A percentile compares a stretch with the other conserved stretches of the same genome.
phyloP scores from a whole-genome alignment of 2,329 filamentous ascomycete genomes.

The Pseudogymnoascus sp. region DNA sequence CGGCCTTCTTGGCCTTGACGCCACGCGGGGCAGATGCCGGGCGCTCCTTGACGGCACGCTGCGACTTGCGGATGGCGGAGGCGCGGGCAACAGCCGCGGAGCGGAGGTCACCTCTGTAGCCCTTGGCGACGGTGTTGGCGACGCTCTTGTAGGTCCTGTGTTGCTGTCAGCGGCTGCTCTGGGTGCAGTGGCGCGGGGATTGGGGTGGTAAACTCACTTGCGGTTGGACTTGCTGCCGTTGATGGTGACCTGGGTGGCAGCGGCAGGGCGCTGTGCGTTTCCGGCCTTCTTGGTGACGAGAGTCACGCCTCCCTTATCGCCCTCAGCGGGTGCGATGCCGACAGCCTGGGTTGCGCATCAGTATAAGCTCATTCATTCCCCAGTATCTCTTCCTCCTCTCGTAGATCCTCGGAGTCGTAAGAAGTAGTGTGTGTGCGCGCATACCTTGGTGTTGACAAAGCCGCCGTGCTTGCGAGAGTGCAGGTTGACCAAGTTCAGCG shows the following conservation, averaged over 20 bases:
- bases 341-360: conserved; percentile 51
- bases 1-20: conserved; percentile 68
- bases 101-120: conserved; percentile 77
- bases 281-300: conserved; percentile 79
- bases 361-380: conserved; percentile 14
- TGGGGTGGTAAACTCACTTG: conserved; percentile 57
- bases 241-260: conserved; percentile 60
- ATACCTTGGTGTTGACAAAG: conserved; percentile 89
- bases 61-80: conserved; percentile 73
- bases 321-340: conserved; percentile 57
- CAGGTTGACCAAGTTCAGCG: conserved; percentile 86
- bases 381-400: not conserved
- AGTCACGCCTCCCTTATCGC: conserved; percentile 70
- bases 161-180: not conserved
- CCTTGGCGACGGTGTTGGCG: conserved; percentile 74
- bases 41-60: conserved; percentile 69
- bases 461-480: conserved; percentile 92
- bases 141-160: conserved; percentile 79
- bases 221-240: conserved; percentile 65
- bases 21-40: conserved; percentile 71
- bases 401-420: not conserved
- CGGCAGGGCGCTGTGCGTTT: conserved; percentile 65
- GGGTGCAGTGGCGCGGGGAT: not conserved
- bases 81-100: conserved; percentile 75
- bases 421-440: conserved; percentile 17